Percentiles rank a stretch among this genome's conserved stretches.
Conservation (phyloP, 2,329 filamentous ascomycete genomes). For the Colletotrichum siamense region DNA sequence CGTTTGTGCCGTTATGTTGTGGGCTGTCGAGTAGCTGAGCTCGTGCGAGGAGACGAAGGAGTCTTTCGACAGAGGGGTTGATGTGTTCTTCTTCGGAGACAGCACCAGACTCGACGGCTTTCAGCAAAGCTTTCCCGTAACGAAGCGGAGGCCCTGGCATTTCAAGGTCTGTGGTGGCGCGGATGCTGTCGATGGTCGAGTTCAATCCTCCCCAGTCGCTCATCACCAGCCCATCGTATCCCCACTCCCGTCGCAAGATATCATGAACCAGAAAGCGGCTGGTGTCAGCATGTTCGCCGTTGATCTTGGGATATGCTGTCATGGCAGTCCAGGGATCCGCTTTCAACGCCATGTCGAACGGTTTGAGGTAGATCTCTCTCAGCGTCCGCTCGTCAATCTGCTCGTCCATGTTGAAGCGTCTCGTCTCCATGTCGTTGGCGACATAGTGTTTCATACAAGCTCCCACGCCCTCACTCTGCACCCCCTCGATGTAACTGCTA, state of each 20-base stretch:
- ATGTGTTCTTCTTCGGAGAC: not conserved
- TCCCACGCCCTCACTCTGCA: constrained; percentile 50
- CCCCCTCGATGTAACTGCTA: constrained; percentile 63
- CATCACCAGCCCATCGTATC: constrained; percentile 49
- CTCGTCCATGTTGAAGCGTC: constrained; percentile 31
- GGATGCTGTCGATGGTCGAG: constrained; percentile 36
- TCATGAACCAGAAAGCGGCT: constrained; percentile 37
- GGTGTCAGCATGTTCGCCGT: constrained; percentile 47
- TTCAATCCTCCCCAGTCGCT: constrained; percentile 50
- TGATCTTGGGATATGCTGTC: constrained; percentile 53
- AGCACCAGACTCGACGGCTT: not conserved
- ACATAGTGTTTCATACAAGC: constrained; percentile 64
- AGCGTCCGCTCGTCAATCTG: constrained; percentile 33
- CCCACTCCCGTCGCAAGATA: constrained; percentile 49
- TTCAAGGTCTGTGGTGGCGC: constrained; percentile 35
- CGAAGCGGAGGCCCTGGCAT: constrained; percentile 37
- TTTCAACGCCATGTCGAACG: constrained; percentile 50
- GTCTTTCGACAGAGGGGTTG: not conserved
- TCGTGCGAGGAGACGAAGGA: not conserved
- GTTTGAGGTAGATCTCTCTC: constrained; percentile 46
- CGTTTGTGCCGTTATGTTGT: not conserved
- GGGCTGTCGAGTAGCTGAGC: not conserved
- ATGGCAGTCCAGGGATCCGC: constrained; percentile 49
- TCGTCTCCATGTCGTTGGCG: constrained; percentile 70
- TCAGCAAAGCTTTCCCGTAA: not conserved